These are phyloP conservation scores for Silene uniflora DNA, from an alignment of 148 eudicot genomes.

Conservation along the genomic window DNA sequence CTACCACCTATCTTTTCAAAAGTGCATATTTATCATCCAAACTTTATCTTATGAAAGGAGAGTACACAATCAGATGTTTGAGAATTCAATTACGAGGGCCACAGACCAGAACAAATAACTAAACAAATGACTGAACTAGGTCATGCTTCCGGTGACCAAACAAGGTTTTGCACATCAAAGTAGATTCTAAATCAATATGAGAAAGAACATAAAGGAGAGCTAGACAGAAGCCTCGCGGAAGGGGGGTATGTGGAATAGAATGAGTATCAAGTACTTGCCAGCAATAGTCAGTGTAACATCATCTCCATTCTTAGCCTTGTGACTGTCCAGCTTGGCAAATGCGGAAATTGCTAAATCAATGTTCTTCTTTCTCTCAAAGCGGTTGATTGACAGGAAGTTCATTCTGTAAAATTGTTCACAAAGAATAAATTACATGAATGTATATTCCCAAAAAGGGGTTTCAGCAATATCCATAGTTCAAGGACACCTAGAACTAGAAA, in stretches of 20 bases:
- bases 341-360: conserved; percentile 85
- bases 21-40: no score
- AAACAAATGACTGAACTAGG: no score
- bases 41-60: no score
- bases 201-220: background rate
- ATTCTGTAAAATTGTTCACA: conserved; percentile 38
- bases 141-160: no score
- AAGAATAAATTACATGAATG: background rate
- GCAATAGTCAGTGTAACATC: conserved; percentile 68
- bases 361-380: conserved; percentile 95
- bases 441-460: background rate
- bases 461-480: background rate
- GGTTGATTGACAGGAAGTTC: conserved; percentile 86
- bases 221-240: background rate
- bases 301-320: conserved; percentile 18
- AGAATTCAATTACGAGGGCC: no score
- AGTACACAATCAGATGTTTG: no score
- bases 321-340: conserved; percentile 60
- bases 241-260: background rate
- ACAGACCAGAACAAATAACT: no score
- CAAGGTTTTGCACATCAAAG: background rate
- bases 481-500: conserved; percentile 40
- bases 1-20: no score
- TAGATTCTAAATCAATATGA: background rate
- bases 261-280: conserved; percentile 38